phyloP scores from a whole-genome alignment of 345 rosid species.

The Chamaenerion angustifolium region DNA sequence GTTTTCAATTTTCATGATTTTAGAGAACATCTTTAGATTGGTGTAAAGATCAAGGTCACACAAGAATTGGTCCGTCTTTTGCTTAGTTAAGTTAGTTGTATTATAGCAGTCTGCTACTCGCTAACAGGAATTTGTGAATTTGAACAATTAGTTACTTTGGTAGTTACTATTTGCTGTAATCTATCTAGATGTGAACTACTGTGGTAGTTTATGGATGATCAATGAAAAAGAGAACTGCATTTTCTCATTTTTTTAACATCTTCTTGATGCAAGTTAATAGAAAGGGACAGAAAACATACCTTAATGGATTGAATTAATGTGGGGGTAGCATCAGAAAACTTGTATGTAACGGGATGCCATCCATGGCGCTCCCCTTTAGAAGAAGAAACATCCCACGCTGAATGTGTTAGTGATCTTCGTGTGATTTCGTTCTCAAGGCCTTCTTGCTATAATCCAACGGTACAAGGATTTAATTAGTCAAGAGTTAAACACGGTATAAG shows the following conservation, averaged over 20 bases:
- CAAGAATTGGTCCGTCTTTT: too few relatives aligned
- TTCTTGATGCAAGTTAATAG: neutral
- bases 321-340: constrained; percentile 73
- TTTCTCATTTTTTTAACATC: too few relatives aligned
- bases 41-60: too few relatives aligned
- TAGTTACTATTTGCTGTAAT: too few relatives aligned
- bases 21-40: too few relatives aligned
- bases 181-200: too few relatives aligned
- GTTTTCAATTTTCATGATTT: too few relatives aligned
- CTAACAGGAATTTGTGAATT: too few relatives aligned
- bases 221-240: neutral
- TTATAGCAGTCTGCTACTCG: too few relatives aligned
- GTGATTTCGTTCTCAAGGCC: constrained; percentile 72
- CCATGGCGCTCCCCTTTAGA: constrained; percentile 68
- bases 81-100: too few relatives aligned
- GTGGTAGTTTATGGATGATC: too few relatives aligned
- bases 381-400: constrained; percentile 78
- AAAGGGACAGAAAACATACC: constrained; percentile 21
- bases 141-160: too few relatives aligned
- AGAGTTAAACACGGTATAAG: neutral
- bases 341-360: constrained; percentile 85
- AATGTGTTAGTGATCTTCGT: constrained; percentile 63
- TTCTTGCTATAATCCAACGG: constrained; percentile 34
- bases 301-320: constrained; percentile 55
- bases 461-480: neutral